Evolutionary conservation across 140 eudicot genomes (phyloP).

Genomic region (Flaveria floridana): DNA sequence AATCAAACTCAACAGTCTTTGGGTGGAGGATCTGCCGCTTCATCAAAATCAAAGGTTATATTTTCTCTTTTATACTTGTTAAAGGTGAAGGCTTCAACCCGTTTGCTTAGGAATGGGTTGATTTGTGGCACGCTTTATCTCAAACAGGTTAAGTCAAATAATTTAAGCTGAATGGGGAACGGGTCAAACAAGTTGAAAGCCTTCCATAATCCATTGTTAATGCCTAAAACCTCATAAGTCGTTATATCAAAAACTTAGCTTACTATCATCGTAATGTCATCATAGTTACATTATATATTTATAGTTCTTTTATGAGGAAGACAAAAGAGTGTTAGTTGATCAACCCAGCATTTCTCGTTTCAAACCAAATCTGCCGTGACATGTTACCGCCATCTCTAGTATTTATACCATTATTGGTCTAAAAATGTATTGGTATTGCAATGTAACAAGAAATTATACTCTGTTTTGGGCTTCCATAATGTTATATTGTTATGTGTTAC

Average conservation of each 20-base stretch:
- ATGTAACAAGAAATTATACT: background rate
- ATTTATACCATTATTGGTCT: background rate
- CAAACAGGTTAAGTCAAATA: background rate
- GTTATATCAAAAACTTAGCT: background rate
- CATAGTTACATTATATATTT: too few relatives aligned
- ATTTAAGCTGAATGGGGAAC: background rate
- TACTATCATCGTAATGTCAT: background rate
- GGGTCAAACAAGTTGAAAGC: background rate
- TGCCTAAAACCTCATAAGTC: background rate
- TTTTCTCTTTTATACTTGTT: background rate
- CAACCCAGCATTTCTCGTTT: background rate
- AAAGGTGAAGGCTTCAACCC: background rate
- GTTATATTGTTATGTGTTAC: slow-evolving; percentile 2
- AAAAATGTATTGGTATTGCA: background rate
- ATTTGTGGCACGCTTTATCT: background rate
- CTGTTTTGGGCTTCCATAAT: slow-evolving; percentile 11
- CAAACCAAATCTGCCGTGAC: background rate
- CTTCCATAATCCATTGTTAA: background rate
- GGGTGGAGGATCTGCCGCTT: slow-evolving; percentile 42
- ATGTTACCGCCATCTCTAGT: background rate
- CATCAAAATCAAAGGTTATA: slow-evolving; percentile 45
- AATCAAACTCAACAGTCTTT: slow-evolving; percentile 42
- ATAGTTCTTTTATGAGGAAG: background rate
- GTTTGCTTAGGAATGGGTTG: slow-evolving; percentile 13
- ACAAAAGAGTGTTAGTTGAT: background rate